Evolutionary conservation across 345 rosid species (phyloP).

Genomic region (Aquilaria sinensis): DNA sequence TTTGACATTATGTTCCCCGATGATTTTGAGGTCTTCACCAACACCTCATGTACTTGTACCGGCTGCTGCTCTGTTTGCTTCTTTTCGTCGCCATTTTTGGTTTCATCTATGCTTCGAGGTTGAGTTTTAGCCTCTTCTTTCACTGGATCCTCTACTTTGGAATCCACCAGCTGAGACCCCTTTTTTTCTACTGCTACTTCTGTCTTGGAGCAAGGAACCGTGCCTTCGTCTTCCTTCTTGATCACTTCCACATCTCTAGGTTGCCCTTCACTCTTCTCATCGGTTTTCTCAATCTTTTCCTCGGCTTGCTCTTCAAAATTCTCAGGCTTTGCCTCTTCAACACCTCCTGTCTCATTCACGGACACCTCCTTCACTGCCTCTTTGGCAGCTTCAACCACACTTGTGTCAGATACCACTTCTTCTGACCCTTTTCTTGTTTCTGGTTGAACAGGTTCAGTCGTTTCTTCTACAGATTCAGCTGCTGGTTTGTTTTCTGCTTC

Average conservation of each 20-base stretch:
- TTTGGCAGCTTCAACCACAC: constrained; percentile 8
- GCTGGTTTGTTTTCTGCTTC: constrained; percentile 13
- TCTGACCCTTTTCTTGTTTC: constrained; percentile 1
- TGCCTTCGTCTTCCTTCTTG: constrained; percentile 1
- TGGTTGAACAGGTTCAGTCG: constrained; percentile 1
- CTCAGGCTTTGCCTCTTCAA: background rate
- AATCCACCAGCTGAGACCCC: constrained; percentile 1
- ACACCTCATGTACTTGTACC: constrained; percentile 27
- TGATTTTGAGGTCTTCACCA: constrained; percentile 42
- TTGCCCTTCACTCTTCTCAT: constrained; percentile 3
- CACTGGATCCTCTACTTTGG: constrained; percentile 13
- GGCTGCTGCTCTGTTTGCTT: constrained; percentile 32
- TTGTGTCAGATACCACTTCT: background rate
- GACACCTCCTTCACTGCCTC: background rate
- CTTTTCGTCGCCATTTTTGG: constrained; percentile 28
- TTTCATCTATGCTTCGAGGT: constrained; percentile 6
- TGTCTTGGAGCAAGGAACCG: background rate
- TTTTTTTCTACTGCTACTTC: constrained; percentile 12
- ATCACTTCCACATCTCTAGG: constrained; percentile 11
- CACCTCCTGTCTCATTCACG: background rate
- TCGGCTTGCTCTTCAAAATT: background rate
- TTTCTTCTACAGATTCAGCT: constrained; percentile 5
- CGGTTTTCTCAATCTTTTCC: constrained; percentile 8
- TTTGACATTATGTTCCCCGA: constrained; percentile 63
- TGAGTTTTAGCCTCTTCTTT: constrained; percentile 11